phyloP scores from a whole-genome alignment of 139 green algal genomes.

The Chlorokybus atmophyticus region DNA sequence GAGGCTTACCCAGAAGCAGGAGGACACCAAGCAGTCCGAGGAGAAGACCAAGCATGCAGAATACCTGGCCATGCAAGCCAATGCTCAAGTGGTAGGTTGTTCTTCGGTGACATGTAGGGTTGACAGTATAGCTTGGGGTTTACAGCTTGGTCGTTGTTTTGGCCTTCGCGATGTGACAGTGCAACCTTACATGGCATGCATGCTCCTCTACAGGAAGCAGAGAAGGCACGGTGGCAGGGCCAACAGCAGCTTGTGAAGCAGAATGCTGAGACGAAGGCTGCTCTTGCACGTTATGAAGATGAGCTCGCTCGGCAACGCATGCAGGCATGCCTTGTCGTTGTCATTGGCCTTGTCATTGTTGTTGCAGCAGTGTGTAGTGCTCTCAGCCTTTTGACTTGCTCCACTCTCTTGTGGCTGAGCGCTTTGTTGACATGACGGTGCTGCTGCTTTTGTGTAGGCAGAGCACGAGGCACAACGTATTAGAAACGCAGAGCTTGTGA shows the following conservation, averaged over 20 bases:
- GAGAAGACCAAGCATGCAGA: constrained; percentile 35
- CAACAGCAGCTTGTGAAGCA: constrained; percentile 71
- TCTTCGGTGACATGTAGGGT: neutral
- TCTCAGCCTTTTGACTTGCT: too few relatives aligned
- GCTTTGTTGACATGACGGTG: too few relatives aligned
- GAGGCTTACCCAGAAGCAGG: constrained; percentile 75
- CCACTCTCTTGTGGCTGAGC: too few relatives aligned
- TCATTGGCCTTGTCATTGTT: neutral
- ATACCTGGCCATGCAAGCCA: constrained; percentile 17
- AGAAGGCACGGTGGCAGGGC: constrained; percentile 52
- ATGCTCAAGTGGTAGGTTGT: constrained; percentile 19
- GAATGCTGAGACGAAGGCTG: constrained; percentile 67
- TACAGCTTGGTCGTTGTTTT: neutral
- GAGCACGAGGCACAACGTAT: constrained; percentile 62
- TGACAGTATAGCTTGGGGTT: neutral
- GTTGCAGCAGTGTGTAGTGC: too few relatives aligned
- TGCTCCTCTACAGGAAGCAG: constrained; percentile 40
- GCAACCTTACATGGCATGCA: neutral
- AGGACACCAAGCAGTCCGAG: constrained; percentile 79
- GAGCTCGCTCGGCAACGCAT: constrained; percentile 34
- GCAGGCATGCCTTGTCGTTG: constrained; percentile 12
- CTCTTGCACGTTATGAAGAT: constrained; percentile 61
- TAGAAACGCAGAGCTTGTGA: constrained; percentile 78
- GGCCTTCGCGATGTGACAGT: neutral
- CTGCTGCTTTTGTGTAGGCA: constrained; percentile 30